Conservation (phyloP, 768 basidiomycete genomes). For the Calocybe gangraenosa region DNA sequence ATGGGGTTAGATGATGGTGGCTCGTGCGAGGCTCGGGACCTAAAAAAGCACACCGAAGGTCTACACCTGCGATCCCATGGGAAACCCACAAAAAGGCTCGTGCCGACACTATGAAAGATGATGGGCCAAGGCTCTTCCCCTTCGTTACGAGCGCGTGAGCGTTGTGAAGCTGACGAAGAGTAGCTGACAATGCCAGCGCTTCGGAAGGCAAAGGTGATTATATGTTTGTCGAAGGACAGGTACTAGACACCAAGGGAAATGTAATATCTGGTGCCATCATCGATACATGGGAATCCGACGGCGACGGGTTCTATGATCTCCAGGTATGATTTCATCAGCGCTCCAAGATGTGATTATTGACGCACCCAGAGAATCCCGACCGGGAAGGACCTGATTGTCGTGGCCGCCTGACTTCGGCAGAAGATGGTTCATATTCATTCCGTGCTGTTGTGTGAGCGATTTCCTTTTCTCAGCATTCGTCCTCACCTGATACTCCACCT, state of each 20-base stretch:
- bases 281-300: conserved; percentile 85
- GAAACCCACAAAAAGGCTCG: too few relatives aligned
- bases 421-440: conserved; percentile 65
- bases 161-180: too few relatives aligned
- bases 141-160: too few relatives aligned
- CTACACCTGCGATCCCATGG: too few relatives aligned
- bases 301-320: conserved; percentile 41
- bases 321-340: conserved; percentile 24
- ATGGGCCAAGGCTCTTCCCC: too few relatives aligned
- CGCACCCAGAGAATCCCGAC: conserved; percentile 41
- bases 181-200: conserved; percentile 74
- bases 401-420: conserved; percentile 54
- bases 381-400: conserved; percentile 67
- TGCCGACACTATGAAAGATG: too few relatives aligned
- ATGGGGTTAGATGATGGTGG: too few relatives aligned
- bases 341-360: background rate
- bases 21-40: too few relatives aligned
- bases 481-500: background rate
- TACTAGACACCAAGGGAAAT: conserved; percentile 59
- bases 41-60: too few relatives aligned
- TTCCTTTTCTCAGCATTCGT: background rate
- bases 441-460: conserved; percentile 57
- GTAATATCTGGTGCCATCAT: conserved; percentile 63
- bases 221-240: conserved; percentile 73
- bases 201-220: conserved; percentile 86